Percentiles rank a stretch among this genome's conserved stretches.
These are phyloP conservation scores for Penicillium vulpinum DNA, from an alignment of 2,329 filamentous ascomycete genomes.

Conservation along the genomic window DNA sequence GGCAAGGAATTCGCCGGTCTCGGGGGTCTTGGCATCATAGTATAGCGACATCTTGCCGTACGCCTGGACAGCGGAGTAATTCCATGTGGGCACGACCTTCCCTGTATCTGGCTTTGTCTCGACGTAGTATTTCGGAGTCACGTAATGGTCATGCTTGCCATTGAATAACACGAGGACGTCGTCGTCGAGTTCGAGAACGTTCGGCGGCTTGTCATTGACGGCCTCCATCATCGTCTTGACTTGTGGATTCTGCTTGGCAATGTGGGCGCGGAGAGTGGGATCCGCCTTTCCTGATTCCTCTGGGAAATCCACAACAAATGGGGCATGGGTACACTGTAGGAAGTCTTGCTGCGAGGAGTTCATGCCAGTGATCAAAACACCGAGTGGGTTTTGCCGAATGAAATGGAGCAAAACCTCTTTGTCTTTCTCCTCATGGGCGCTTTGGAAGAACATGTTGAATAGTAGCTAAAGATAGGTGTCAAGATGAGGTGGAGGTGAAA, in stretches of 20 bases:
- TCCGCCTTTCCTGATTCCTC: constrained; percentile 10
- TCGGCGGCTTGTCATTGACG: constrained; percentile 20
- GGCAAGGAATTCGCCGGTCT: constrained; percentile 56
- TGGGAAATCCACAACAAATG: constrained; percentile 13
- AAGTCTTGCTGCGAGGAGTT: constrained; percentile 17
- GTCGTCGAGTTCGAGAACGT: constrained; percentile 35
- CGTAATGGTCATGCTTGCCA: constrained; percentile 59
- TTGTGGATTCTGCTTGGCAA: constrained; percentile 65
- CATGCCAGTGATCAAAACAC: constrained; percentile 15
- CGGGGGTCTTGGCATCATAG: constrained; percentile 49
- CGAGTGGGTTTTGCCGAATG: constrained; percentile 15
- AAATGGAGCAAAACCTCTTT: constrained; percentile 15
- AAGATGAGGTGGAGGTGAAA: background rate
- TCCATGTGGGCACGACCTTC: constrained; percentile 70
- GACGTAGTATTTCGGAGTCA: constrained; percentile 65
- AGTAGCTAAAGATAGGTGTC: background rate
- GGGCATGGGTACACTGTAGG: constrained; percentile 17
- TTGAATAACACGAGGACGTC: constrained; percentile 66
- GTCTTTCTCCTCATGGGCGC: constrained; percentile 15
- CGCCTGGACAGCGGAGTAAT: constrained; percentile 64
- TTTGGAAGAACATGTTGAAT: constrained; percentile 15
- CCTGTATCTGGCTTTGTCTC: constrained; percentile 63
- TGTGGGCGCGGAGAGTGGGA: constrained; percentile 57
- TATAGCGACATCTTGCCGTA: constrained; percentile 61
- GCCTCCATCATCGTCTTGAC: constrained; percentile 60